Evolutionary conservation across 163 green algal genomes (phyloP).

Genomic region (Smithsoniella earleae): DNA sequence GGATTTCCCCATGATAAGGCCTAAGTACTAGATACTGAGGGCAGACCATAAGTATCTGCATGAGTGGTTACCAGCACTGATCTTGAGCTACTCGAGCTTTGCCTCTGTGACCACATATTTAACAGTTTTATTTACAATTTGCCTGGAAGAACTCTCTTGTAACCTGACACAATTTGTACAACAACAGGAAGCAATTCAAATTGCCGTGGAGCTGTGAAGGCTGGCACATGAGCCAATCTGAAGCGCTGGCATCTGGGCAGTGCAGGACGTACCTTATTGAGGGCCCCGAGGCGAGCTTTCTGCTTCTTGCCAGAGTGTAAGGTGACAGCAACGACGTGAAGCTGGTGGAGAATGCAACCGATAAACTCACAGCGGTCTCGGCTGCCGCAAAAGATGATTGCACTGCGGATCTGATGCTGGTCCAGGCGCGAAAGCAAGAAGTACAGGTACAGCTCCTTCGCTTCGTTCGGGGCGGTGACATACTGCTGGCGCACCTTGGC

Average conservation of each 20-base stretch:
- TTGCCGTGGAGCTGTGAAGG: no score
- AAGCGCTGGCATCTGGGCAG: no score
- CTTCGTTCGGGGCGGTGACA: slow-evolving; percentile 29
- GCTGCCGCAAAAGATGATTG: slow-evolving; percentile 78
- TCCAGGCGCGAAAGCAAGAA: slow-evolving; percentile 57
- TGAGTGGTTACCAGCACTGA: no score
- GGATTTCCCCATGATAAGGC: no score
- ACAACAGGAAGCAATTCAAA: no score
- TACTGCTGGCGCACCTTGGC: slow-evolving; percentile 12
- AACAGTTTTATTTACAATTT: background rate
- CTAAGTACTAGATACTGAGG: no score
- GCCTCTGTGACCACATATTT: no score
- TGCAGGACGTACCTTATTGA: slow-evolving; percentile 43
- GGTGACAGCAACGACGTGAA: slow-evolving; percentile 48
- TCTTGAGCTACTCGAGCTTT: no score
- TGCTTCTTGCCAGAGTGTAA: slow-evolving; percentile 63
- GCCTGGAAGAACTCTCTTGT: background rate
- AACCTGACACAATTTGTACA: background rate
- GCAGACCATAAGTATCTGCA: no score
- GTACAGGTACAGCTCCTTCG: slow-evolving; percentile 88
- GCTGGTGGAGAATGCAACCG: slow-evolving; percentile 58
- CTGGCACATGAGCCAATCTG: no score
- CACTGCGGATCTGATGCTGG: slow-evolving; percentile 47
- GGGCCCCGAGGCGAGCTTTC: slow-evolving; percentile 53
- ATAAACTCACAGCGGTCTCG: slow-evolving; percentile 65